Evolutionary conservation across 1,284 basidiomycete genomes (phyloP), one percentile per base, ranked within the genome.

Genomic region (Sanguinoderma infundibulare): DNA sequence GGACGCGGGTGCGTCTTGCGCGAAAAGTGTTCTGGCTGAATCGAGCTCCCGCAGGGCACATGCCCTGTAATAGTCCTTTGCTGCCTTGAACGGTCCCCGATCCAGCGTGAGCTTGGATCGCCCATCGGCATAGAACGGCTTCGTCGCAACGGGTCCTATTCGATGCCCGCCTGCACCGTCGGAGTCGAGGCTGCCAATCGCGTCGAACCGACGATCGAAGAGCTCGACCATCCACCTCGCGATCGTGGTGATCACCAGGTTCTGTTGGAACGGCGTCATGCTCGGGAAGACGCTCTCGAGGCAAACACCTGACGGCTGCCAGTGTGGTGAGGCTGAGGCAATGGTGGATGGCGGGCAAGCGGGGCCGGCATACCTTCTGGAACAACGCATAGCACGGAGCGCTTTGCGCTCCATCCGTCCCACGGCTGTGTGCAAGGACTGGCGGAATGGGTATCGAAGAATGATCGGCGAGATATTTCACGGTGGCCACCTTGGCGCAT

Each of bases 41-140:
- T 76, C 75, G 28, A 75, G 67, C 56, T 77, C 76, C 20, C 76
- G 69, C 54, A 75, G 75, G 0, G 74, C 72, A 47, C 75, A 77
- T 8, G 75, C 74, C 10, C 67, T 55, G 55, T 74, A 74, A 59
- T 77, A 77, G 15, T 67, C 73, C 39, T 67, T 67, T 0, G 71
- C 70, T 12, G 68, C 67, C 6, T 42, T 46, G 53, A 73, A 77
- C 0, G 75, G 75, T 0, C 76, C 74, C 10, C 76, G 74, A 51
- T 75, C 70, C 46, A 77, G 58, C 12, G 67, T 46, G 36, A 77
- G 57, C 22, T 67, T 64, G 3, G 69, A 67, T 42, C 75, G 70
- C 4, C 73, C 75, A 46, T 72, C 71, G 5, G 64, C 57, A 59
- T 68, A 74, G 67, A 75, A 77, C 17, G 66, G 63, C 14, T 71